Evolutionary conservation across 208 protist species (phyloP).

Genomic region (Crithidia fasciculata): DNA sequence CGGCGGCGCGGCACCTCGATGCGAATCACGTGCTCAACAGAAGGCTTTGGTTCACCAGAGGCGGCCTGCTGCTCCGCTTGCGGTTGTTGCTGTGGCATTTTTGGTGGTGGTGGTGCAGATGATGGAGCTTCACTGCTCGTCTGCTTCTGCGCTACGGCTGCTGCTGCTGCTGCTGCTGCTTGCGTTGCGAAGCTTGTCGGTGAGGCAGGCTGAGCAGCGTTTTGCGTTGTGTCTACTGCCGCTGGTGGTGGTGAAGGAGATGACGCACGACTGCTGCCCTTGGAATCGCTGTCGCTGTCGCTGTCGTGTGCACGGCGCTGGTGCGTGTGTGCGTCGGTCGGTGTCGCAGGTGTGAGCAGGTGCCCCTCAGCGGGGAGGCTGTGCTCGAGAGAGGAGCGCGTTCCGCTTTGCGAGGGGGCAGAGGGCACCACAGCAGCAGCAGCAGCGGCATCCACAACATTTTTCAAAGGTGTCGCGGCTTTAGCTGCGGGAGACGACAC

Average conservation of each 20-base stretch:
- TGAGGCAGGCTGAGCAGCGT: too few species aligned
- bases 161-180: too few species aligned
- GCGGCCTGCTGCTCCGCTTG: not conserved
- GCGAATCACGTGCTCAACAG: constrained; percentile 1
- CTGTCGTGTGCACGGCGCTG: not conserved
- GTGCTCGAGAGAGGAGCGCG: constrained; percentile 19
- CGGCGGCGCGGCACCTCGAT: constrained; percentile 23
- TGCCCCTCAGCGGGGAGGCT: constrained; percentile 21
- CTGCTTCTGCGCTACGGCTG: too few species aligned
- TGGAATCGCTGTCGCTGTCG: not conserved
- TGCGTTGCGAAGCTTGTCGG: too few species aligned
- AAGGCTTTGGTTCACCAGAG: not conserved
- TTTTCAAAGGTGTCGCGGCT: too few species aligned
- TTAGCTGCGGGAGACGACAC: too few species aligned
- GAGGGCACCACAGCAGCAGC: not conserved
- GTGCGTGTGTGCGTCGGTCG: not conserved
- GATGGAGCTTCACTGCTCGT: too few species aligned
- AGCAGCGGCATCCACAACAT: not conserved
- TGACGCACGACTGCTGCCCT: not conserved
- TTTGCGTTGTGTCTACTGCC: too few species aligned
- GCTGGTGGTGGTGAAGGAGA: too few species aligned
- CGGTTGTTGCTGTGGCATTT: too few species aligned
- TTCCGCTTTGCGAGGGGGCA: too few species aligned
- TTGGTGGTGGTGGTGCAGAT: not conserved
- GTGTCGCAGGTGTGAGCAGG: not conserved